phyloP scores from a whole-genome alignment of 2,329 filamentous ascomycete species.

The Orbilia oligospora region DNA sequence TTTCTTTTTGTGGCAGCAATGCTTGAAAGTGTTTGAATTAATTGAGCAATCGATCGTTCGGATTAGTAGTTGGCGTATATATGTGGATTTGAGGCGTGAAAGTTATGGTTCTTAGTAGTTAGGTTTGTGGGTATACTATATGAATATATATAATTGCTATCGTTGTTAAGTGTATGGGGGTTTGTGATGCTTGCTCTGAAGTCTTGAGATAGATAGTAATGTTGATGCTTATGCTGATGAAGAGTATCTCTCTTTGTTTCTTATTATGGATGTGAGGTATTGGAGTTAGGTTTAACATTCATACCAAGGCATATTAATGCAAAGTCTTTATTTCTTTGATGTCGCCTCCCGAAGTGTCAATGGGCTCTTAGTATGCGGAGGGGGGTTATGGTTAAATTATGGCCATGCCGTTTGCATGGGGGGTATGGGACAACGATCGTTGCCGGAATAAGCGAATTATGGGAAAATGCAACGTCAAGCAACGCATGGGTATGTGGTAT shows the following conservation, averaged over 20 bases:
- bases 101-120: too few relatives aligned
- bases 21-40: constrained; percentile 27
- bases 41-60: constrained; percentile 40
- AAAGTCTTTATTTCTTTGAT: not conserved
- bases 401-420: too few relatives aligned
- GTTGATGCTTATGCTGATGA: too few relatives aligned
- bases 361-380: too few relatives aligned
- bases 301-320: too few relatives aligned
- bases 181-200: too few relatives aligned
- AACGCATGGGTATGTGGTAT: not conserved
- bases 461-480: not conserved
- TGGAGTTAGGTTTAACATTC: too few relatives aligned
- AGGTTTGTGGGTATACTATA: too few relatives aligned
- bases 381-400: too few relatives aligned
- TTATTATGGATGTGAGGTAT: not conserved
- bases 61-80: not conserved
- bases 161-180: too few relatives aligned
- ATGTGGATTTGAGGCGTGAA: not conserved
- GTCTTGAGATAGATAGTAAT: too few relatives aligned
- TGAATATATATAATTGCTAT: too few relatives aligned
- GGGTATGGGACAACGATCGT: not conserved
- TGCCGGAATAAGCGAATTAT: not conserved
- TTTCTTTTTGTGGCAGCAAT: constrained; percentile 49
- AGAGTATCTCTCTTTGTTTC: constrained; percentile 3
- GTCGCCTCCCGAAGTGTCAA: not conserved